Conservation (phyloP, 1,139 yeast species). For the Pichia sp. region DNA sequence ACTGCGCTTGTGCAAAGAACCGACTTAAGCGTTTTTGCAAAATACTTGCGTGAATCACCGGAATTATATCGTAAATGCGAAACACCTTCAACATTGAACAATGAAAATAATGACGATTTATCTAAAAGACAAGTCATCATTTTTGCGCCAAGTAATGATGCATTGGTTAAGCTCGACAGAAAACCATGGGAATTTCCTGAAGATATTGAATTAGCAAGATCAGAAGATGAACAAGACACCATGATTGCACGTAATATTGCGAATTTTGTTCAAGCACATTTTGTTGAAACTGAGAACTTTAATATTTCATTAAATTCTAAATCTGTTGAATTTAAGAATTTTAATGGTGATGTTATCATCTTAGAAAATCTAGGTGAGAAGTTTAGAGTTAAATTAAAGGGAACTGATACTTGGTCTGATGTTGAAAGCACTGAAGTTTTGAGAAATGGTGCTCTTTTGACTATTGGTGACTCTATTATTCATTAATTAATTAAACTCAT, state of each 20-base stretch:
- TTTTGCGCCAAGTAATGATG: conserved; percentile 57
- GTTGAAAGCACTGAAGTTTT: conserved; percentile 42
- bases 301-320: conserved; percentile 19
- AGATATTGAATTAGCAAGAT: conserved; percentile 22
- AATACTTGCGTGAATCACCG: conserved; percentile 49
- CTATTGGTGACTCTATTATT: conserved; percentile 41
- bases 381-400: conserved; percentile 35
- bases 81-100: conserved; percentile 18
- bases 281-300: conserved; percentile 32
- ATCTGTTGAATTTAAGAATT: conserved; percentile 32
- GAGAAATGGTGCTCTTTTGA: conserved; percentile 54
- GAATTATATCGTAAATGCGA: conserved; percentile 40
- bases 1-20: conserved; percentile 37
- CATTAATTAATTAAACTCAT: background rate
- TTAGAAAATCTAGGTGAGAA: conserved; percentile 38
- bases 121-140: conserved; percentile 33
- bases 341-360: conserved; percentile 39
- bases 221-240: conserved; percentile 32
- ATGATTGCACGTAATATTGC: conserved; percentile 42
- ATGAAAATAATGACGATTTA: conserved; percentile 16
- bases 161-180: conserved; percentile 33
- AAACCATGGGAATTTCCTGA: conserved; percentile 73
- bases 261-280: conserved; percentile 49
- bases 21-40: conserved; percentile 45
- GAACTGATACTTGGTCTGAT: conserved; percentile 33